Base-by-base conservation (phyloP, 1,284 basidiomycete species). In the Ustilago sp. region DNA sequence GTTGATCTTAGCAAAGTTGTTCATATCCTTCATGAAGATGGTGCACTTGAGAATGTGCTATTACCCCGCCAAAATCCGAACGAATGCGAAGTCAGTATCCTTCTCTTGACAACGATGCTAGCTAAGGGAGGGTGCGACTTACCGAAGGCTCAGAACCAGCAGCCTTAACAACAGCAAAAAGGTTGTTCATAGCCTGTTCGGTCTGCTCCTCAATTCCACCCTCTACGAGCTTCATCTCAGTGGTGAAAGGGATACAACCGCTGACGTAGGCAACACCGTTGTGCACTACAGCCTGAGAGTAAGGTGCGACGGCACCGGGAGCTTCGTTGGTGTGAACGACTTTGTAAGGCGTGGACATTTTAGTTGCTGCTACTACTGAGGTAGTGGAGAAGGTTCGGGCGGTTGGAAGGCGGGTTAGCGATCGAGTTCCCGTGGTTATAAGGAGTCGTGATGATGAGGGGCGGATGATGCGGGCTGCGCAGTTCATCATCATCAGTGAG, bases 21-120 rank as follows among this genome's bases (percentile, higher is more conserved):
- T 89, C 94, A 98, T 96, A 80, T 90, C 88, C 87, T 96, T 94
- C 84, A 98, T 87, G 89, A 98, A 98, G 53, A 97, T 92, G 92
- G 81, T 79, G 34, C 68, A 75, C 72, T 83, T 81, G 63, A 80
- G 68, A 5, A 80, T 59, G 64, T 75, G 75, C 65, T 75, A 39
- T 52, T 28, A 28, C 12, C 35, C 41, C 23, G 2, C 4, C 19
- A 43, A 35, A 19, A 28, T 9, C 34, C 23, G 23, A 53, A 52
- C 1, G 7, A 38, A 51, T 15, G 13, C 17, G 8, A 12, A 17
- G 11, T 31, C 3, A 35, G 19, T 52, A 31, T 8, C 36, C 38
- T 52, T 17, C 34, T 31, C 13, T 52, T 36, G 23, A 28, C 23
- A 28, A 28, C 23, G 23, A 28, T 28, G 23, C 31, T 52, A 17